Evolutionary conservation across 345 rosid species (phyloP), one percentile per base, ranked within the genome.

Genomic region (Nasturtium officinale): DNA sequence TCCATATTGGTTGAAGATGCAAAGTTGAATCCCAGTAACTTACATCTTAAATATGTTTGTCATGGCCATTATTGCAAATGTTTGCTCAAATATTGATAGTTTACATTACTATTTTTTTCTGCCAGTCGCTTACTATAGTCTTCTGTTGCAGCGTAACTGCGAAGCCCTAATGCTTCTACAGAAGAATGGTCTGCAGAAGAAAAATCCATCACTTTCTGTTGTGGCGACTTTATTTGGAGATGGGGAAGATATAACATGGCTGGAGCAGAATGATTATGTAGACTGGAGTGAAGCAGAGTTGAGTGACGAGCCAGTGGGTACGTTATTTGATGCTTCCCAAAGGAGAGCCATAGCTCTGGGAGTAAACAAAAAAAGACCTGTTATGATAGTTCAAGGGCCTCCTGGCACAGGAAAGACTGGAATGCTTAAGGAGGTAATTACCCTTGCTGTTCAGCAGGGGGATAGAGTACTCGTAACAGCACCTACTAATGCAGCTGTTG

Each of bases 331-430:
- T 76, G 85, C 77, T 51, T 88, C 97, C 10, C 98, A 91, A 81
- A 55, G 40, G 73, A 84, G 83, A 72, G 88, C 95, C 60, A 79
- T 89, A 50, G 84, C 87, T 69, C 73, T 91, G 29, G 97, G 97
- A 68, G 80, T 91, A 80, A 91, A 91, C 83, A 88, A 87, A 83
- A 89, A 88, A 70, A 80, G 87, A 2, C 97, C 97, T 25, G 45
- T 89, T 38, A 60, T 89, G 87, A 75, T 88, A 80, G 82, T 94
- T 63, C 95, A 91, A 81, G 98, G 98, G 58, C 98, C 98, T 61
- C 98, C 98, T 46, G 98, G 98, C 61, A 88, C 97, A 12, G 97
- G 98, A 46, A 94, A 94, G 87, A 87, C 98, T 42, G 89, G 86
- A 77, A 76, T 94, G 86, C 97, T 94, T 26, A 91, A 83, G 72